Evolutionary conservation across 768 basidiomycete genomes (phyloP).

Genomic region (Russula brevipes): DNA sequence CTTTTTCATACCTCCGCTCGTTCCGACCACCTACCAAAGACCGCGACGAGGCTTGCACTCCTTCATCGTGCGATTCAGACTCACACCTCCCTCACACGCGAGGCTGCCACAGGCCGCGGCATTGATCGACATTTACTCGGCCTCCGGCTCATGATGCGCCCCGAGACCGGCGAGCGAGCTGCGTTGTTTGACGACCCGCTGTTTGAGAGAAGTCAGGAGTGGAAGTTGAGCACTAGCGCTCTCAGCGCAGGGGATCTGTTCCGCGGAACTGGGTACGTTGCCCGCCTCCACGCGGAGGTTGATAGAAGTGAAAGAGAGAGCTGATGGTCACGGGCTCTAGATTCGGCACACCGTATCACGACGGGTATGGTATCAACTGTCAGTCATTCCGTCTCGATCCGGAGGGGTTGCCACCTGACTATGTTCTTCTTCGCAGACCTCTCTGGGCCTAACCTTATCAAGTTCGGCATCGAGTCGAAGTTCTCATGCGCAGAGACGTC

Average conservation of each 20-base stretch:
- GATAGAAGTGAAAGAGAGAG: not conserved
- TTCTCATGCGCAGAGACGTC: conserved; percentile 62
- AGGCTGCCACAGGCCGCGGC: conserved; percentile 75
- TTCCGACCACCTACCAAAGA: conserved; percentile 10
- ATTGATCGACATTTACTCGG: conserved; percentile 92
- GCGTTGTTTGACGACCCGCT: conserved; percentile 72
- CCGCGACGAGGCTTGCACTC: conserved; percentile 39
- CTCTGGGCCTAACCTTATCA: conserved; percentile 68
- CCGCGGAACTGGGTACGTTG: conserved; percentile 73
- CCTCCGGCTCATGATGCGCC: conserved; percentile 57
- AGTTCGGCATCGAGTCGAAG: conserved; percentile 94
- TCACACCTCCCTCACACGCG: conserved; percentile 67
- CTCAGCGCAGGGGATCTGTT: conserved; percentile 82
- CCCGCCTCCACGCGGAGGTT: not conserved
- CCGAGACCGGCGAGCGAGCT: conserved; percentile 49
- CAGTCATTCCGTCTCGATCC: conserved; percentile 31
- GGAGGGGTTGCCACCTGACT: not conserved
- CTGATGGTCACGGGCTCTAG: conserved; percentile 31
- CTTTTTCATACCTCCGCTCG: not conserved
- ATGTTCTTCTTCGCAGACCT: conserved; percentile 51
- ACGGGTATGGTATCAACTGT: conserved; percentile 97
- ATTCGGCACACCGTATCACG: conserved; percentile 74
- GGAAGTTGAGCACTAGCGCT: conserved; percentile 89
- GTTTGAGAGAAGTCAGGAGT: conserved; percentile 68
- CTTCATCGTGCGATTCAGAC: conserved; percentile 64